These are phyloP conservation scores for Raphanus sativus DNA, from an alignment of 345 rosid genomes.

Conservation along the genomic window DNA sequence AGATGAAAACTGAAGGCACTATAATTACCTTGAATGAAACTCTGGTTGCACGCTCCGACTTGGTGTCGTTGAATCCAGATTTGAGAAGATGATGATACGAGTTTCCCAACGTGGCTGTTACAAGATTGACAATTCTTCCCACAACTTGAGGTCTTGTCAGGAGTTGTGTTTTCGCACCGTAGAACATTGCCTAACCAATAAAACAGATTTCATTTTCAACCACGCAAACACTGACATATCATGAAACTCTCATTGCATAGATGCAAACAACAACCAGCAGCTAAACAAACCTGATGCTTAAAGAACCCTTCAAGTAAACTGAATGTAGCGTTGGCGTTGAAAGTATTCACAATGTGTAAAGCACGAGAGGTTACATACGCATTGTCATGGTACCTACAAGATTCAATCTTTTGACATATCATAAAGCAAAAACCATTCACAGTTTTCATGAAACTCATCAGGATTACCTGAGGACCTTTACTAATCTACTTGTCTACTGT, in stretches of 20 bases:
- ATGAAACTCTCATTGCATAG: background rate
- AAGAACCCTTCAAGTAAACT: conserved; percentile 35
- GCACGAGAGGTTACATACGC: conserved; percentile 38
- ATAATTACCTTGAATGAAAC: conserved; percentile 81
- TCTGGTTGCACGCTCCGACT: conserved; percentile 64
- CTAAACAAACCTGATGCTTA: conserved; percentile 35
- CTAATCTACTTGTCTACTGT: background rate
- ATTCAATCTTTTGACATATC: no score
- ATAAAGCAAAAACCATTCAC: no score
- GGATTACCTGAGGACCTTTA: background rate
- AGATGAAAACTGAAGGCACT: background rate
- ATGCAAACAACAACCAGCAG: background rate
- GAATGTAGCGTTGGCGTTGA: conserved; percentile 29
- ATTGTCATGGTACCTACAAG: conserved; percentile 41
- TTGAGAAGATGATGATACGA: conserved; percentile 46
- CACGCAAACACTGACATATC: background rate
- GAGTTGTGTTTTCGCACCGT: conserved; percentile 52
- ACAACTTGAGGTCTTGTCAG: conserved; percentile 52
- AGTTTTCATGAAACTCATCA: no score
- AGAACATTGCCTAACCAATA: conserved; percentile 54
- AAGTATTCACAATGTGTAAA: conserved; percentile 32
- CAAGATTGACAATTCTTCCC: conserved; percentile 52
- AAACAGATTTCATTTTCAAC: background rate
- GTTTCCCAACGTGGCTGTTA: conserved; percentile 49
- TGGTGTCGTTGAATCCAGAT: conserved; percentile 56